phyloP scores from a whole-genome alignment of 176 grass and related monocot species.

The Carex littledalei region DNA sequence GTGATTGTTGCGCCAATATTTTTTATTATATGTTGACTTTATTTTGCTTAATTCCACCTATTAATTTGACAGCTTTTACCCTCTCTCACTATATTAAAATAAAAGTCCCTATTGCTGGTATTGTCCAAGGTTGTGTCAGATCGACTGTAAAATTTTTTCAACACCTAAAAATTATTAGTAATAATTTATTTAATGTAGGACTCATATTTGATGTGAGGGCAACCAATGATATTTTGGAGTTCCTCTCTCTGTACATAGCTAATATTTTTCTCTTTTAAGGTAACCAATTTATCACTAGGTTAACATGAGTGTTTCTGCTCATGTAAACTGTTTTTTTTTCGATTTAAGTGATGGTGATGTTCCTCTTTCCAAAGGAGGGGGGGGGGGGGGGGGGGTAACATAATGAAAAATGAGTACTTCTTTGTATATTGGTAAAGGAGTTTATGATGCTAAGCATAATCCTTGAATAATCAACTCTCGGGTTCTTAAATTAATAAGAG shows the following conservation, averaged over 20 bases:
- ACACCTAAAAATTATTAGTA: slow-evolving; percentile 7
- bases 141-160: slow-evolving; percentile 16
- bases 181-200: slow-evolving; percentile 43
- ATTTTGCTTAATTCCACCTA: neutral
- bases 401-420: slow-evolving; percentile 3
- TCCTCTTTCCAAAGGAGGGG: neutral
- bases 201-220: slow-evolving; percentile 37
- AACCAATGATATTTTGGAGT: slow-evolving; percentile 37
- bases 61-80: neutral
- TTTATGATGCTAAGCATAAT: neutral
- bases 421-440: neutral
- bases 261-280: slow-evolving; percentile 46
- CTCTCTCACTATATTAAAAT: neutral
- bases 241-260: slow-evolving; percentile 38
- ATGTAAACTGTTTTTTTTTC: neutral
- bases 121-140: neutral
- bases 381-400: neutral
- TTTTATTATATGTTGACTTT: neutral
- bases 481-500: slow-evolving; percentile 22
- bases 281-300: slow-evolving; percentile 15
- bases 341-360: neutral
- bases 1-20: slow-evolving; percentile 22
- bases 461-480: neutral
- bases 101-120: neutral
- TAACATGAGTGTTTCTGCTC: neutral